A percentile compares a stretch with the other conserved stretches of the same genome.
Conservation (phyloP, 116 monocot genomes). For the Cymodocea nodosa region DNA sequence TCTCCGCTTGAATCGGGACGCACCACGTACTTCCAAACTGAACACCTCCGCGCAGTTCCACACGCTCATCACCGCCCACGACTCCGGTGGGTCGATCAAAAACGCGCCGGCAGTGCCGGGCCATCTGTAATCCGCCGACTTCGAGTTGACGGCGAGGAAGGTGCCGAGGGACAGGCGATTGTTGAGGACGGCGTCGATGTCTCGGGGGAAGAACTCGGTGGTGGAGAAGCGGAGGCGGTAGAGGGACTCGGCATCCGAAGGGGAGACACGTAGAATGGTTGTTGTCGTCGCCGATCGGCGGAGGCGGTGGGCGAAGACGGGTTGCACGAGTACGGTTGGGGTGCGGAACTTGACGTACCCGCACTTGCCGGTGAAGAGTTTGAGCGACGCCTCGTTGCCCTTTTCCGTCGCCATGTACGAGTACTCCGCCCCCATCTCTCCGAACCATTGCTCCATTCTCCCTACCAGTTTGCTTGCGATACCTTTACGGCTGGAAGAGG, state of each 20-base stretch:
- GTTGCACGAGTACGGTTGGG: conserved; percentile 77
- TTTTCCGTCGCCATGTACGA: conserved; percentile 89
- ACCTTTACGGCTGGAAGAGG: conserved; percentile 50
- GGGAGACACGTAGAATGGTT: conserved; percentile 22
- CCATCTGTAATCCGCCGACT: conserved; percentile 1
- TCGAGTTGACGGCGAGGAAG: conserved; percentile 36
- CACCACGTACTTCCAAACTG: conserved; percentile 64
- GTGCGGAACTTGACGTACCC: conserved; percentile 80
- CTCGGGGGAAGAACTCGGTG: conserved; percentile 85
- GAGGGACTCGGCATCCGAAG: conserved; percentile 45
- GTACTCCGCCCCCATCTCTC: conserved; percentile 59
- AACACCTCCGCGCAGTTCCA: conserved; percentile 82
- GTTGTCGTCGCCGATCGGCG: conserved; percentile 18
- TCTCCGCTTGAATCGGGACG: conserved; percentile 21
- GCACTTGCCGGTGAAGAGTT: conserved; percentile 58
- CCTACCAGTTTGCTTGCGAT: conserved; percentile 51
- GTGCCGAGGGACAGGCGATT: conserved; percentile 70
- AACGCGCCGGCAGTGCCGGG: conserved; percentile 17
- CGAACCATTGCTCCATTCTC: conserved; percentile 67
- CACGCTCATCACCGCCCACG: conserved; percentile 85
- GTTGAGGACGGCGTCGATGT: conserved; percentile 64
- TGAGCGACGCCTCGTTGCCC: conserved; percentile 62
- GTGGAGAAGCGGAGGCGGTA: conserved; percentile 56
- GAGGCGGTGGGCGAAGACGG: conserved; percentile 72
- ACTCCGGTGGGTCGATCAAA: conserved; percentile 44